Base-by-base conservation (phyloP, 345 rosid species). In the Salix udensis region DNA sequence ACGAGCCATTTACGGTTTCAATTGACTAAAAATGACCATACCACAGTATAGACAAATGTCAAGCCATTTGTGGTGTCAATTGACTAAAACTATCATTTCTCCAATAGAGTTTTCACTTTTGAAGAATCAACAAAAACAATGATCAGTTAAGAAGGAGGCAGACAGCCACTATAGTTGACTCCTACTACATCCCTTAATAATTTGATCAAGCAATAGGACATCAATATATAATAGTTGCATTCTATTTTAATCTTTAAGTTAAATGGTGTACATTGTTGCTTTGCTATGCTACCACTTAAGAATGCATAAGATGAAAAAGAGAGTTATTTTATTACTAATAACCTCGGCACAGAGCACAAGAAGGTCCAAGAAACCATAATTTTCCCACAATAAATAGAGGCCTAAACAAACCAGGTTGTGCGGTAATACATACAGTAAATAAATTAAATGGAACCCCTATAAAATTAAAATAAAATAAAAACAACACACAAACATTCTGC, bases 341-440 rank as follows among this genome's bases (percentile, higher is more conserved):
- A 37, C 73, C 39, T 71, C 31, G 34, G 48, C 2, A 66, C 76
- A 78, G 39, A 69, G 66, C 75, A 75, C 73, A 46, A 42, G 65
- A 77, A 84, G 82, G 74, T 66, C 76, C 80, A 71, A 80, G 72
- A 69, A 81, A 76, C 77, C 74, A 76, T 48, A 37, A 64, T 11
- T 78, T 67, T 30, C 77, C 68, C 80, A 80, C 68, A 48, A 77
- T 50, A 80, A 80, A 76, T 71, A 75, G 77, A 77, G 74, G 46
- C 69, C 16, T 30, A 58, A 82, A 67, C 60, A 62, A 31, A 65
- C 74, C 23, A 50, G 48, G 74, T 60, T 79, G n/a, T 53, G 52
- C 52, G 48, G 71, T 66, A 71, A 69, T 70, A 80, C 26, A 66
- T 30, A 12, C 34, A 77, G 48, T 44, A 62, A 74, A 81, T 68